A percentile compares a stretch with the other conserved stretches of the same genome.
These are phyloP conservation scores for Sphaerostilbella broomeana DNA, from an alignment of 2,329 filamentous ascomycete species.

Conservation along the genomic window DNA sequence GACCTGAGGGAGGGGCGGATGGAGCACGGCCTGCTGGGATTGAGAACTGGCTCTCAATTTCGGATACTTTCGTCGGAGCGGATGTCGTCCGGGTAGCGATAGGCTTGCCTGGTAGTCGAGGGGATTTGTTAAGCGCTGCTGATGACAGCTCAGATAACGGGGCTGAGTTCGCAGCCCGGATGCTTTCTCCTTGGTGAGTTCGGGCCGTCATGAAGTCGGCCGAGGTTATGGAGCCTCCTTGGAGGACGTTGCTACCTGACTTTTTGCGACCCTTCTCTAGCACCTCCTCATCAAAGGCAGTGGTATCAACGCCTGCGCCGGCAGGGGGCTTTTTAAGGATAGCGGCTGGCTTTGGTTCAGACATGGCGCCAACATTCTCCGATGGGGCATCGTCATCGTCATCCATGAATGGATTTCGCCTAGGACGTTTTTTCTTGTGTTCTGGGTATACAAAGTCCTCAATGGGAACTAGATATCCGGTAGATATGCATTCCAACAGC, in stretches of 20 bases:
- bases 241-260: conserved; percentile 2
- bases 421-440: conserved; percentile 30
- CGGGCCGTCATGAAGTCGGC: conserved; percentile 37
- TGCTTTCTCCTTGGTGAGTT: conserved; percentile 29
- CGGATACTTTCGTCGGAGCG: conserved; percentile 25
- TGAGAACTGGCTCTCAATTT: conserved; percentile 7
- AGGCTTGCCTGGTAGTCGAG: conserved; percentile 26
- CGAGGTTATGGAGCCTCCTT: conserved; percentile 23
- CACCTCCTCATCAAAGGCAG: conserved; percentile 32
- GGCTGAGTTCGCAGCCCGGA: conserved; percentile 19
- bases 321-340: conserved; percentile 14
- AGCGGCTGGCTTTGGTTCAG: conserved; percentile 4
- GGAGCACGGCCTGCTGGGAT: conserved; percentile 2
- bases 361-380: neutral
- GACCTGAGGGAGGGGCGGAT: conserved; percentile 12
- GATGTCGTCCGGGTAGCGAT: conserved; percentile 30
- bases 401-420: conserved; percentile 9
- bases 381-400: conserved; percentile 8
- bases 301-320: conserved; percentile 31
- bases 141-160: conserved; percentile 37
- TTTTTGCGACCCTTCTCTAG: conserved; percentile 17
- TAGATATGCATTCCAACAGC: conserved; percentile 75
- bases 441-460: conserved; percentile 43
- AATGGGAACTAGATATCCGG: conserved; percentile 41
- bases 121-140: conserved; percentile 37